phyloP scores from a whole-genome alignment of 2,329 filamentous ascomycete species.

The Cordyceps javanica region DNA sequence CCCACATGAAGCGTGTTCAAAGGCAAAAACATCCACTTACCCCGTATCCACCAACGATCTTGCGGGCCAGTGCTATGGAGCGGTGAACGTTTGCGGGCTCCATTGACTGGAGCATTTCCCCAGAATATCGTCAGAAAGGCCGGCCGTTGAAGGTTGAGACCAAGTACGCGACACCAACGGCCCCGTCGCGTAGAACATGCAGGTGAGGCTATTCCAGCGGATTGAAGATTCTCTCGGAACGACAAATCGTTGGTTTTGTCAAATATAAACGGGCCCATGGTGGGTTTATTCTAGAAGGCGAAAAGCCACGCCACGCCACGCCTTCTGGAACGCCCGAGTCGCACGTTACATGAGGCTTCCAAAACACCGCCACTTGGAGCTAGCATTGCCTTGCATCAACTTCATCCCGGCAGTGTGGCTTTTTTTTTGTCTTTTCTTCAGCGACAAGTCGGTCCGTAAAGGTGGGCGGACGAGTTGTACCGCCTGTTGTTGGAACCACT shows the following conservation, averaged over 20 bases:
- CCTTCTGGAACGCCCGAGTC: constrained; percentile 3
- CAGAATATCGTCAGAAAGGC: not conserved
- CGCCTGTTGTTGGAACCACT: not conserved
- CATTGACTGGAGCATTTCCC: not conserved
- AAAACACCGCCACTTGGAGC: not conserved
- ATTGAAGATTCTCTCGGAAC: not conserved
- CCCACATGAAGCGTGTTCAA: not conserved
- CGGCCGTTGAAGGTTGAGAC: not conserved
- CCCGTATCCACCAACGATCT: constrained; percentile 10
- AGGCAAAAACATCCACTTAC: constrained; percentile 7
- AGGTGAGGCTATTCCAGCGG: not conserved
- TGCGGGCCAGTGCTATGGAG: not conserved
- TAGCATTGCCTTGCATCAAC: not conserved
- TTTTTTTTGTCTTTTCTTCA: no score
- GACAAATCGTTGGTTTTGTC: no score
- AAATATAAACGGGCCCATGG: not conserved
- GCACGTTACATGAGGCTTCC: not conserved
- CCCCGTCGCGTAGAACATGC: not conserved
- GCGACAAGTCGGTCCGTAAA: not conserved
- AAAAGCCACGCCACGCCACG: not conserved
- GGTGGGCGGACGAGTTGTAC: not conserved
- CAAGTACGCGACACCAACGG: no score
- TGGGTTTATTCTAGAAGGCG: not conserved
- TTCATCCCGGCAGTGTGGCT: not conserved
- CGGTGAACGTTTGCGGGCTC: not conserved